phyloP scores from a whole-genome alignment of 129 eudicot species.

The Kitagawia praeruptora region DNA sequence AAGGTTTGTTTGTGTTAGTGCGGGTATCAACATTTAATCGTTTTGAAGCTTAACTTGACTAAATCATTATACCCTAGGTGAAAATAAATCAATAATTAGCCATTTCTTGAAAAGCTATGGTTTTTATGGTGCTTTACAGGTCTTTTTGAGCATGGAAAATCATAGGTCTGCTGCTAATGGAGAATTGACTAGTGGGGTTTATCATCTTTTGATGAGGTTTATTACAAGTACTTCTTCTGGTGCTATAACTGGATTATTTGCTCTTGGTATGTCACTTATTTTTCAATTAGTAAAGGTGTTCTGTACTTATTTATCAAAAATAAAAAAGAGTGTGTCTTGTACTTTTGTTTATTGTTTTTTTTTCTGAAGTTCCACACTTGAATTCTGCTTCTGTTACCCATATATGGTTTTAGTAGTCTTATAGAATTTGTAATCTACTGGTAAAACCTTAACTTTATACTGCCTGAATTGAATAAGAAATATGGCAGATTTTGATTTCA shows the following conservation, averaged over 20 bases:
- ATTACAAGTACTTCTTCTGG: conserved; percentile 35
- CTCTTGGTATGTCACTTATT: conserved; percentile 29
- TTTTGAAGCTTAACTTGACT: too few relatives aligned
- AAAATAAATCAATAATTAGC: neutral
- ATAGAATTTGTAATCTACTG: neutral
- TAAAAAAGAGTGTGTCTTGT: neutral
- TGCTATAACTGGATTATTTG: conserved; percentile 45
- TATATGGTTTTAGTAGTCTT: neutral
- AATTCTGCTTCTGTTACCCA: neutral
- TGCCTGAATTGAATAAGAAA: neutral
- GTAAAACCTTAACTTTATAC: neutral
- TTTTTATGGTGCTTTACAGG: neutral
- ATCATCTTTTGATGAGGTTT: conserved; percentile 26
- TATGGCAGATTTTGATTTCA: too few relatives aligned
- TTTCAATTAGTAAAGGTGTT: neutral
- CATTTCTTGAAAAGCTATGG: neutral
- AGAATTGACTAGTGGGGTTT: conserved; percentile 15
- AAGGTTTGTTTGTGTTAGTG: too few relatives aligned
- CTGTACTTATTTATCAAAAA: too few relatives aligned
- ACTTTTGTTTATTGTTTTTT: neutral
- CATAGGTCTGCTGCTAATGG: conserved; percentile 6
- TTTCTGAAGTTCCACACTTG: too few relatives aligned
- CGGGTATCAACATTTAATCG: too few relatives aligned
- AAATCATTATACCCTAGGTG: too few relatives aligned
- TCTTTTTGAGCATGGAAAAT: conserved; percentile 28